Evolutionary conservation across 2,329 filamentous ascomycete species (phyloP).

Genomic region (Hymenoscyphus scutula): DNA sequence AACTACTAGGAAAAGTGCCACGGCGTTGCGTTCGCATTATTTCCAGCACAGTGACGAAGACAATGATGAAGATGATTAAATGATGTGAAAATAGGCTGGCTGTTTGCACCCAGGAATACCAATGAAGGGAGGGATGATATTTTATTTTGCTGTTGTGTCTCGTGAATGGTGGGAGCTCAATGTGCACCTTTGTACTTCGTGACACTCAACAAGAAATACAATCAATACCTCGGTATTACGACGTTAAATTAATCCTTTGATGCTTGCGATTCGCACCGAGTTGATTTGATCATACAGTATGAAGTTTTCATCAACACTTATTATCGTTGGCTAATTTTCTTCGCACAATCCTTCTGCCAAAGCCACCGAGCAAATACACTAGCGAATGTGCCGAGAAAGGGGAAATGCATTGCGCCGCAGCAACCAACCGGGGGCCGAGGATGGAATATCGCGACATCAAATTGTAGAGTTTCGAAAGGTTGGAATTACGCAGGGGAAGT

Average conservation of each 20-base stretch:
- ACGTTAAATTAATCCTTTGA: not conserved
- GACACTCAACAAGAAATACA: not conserved
- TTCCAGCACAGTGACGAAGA: constrained; percentile 32
- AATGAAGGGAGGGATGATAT: not conserved
- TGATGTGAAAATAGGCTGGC: not conserved
- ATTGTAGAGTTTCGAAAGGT: not conserved
- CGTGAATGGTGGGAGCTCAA: not conserved
- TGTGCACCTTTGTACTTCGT: not conserved
- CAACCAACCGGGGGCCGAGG: not conserved
- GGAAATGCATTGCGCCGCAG: not conserved
- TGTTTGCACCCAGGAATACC: not conserved
- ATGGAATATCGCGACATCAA: not conserved
- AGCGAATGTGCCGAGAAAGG: not conserved
- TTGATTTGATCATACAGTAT: not conserved
- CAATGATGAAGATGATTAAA: constrained; percentile 20
- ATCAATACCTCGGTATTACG: not conserved
- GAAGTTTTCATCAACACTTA: not conserved
- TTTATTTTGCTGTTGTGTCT: not conserved
- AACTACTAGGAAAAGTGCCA: constrained; percentile 29
- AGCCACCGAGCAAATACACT: not conserved
- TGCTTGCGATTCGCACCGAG: not conserved
- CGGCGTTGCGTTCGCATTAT: constrained; percentile 32
- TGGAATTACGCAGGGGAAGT: not conserved
- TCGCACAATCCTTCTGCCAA: not conserved
- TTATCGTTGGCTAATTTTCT: not conserved